Percentiles rank a stretch among this genome's conserved stretches.
Evolutionary conservation across 164 flowering plant genomes (phyloP).

Genomic region (Malania oleifera): DNA sequence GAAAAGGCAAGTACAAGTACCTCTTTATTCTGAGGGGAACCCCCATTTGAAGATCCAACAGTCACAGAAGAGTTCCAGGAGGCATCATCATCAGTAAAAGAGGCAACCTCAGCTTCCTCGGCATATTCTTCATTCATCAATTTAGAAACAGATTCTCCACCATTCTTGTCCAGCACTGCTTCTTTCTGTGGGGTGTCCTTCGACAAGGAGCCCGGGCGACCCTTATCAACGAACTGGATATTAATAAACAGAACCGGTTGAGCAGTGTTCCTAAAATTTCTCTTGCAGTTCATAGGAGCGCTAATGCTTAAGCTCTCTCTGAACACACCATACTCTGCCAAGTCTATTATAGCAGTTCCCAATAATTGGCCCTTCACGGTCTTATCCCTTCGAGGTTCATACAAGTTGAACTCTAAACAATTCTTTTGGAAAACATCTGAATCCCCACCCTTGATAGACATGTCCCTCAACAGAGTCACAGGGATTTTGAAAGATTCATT

Average conservation of each 20-base stretch:
- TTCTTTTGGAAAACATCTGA: conserved; percentile 35
- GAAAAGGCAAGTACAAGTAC: conserved; percentile 15
- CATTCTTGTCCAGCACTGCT: conserved; percentile 17
- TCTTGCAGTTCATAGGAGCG: conserved; percentile 33
- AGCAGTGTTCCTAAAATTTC: conserved; percentile 34
- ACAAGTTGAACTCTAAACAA: conserved; percentile 37
- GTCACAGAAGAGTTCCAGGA: conserved; percentile 35
- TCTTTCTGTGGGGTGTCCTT: conserved; percentile 15
- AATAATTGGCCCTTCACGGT: conserved; percentile 32
- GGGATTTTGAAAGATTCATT: conserved; percentile 37
- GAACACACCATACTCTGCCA: conserved; percentile 39
- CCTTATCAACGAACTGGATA: conserved; percentile 28
- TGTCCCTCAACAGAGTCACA: conserved; percentile 28
- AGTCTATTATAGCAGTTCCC: conserved; percentile 38
- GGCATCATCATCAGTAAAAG: conserved; percentile 40
- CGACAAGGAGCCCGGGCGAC: conserved; percentile 11
- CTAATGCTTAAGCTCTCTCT: conserved; percentile 25
- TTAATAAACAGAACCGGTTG: conserved; percentile 35
- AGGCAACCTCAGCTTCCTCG: conserved; percentile 34
- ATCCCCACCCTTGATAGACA: conserved; percentile 22
- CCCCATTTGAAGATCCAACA: conserved; percentile 22
- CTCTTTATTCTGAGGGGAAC: conserved; percentile 23
- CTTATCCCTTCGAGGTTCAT: conserved; percentile 44
- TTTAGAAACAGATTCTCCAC: conserved; percentile 34
- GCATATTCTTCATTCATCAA: conserved; percentile 42